phyloP scores from a whole-genome alignment of 2,329 filamentous ascomycete genomes.

The Helminthosporium solani region DNA sequence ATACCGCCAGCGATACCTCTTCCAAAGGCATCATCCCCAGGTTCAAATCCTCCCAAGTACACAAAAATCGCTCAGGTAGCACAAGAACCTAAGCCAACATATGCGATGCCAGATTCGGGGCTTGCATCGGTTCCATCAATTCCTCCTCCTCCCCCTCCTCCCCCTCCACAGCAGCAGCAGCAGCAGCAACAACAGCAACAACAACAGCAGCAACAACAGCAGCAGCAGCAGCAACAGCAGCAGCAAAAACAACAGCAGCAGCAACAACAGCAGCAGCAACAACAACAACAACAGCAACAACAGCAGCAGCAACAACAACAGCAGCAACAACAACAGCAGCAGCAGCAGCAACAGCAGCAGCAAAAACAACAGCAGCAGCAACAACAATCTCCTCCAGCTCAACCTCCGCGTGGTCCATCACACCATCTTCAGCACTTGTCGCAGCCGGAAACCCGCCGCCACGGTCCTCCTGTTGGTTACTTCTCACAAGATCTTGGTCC shows the following conservation, averaged over 20 bases:
- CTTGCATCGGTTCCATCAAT: conserved; percentile 30
- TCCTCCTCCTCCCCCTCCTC: no score
- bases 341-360: conserved; percentile 14
- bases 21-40: conserved; percentile 44
- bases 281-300: no score
- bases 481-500: conserved; percentile 37
- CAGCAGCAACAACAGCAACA: conserved; percentile 15
- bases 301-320: conserved; percentile 15
- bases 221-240: no score
- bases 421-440: conserved; percentile 29
- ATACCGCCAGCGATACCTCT: conserved; percentile 23
- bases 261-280: no score
- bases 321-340: conserved; percentile 1
- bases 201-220: conserved; percentile 15
- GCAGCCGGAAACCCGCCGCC: conserved; percentile 31
- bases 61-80: conserved; percentile 37
- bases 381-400: conserved; percentile 31
- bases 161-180: no score
- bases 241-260: conserved; percentile 1
- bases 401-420: conserved; percentile 23
- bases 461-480: conserved; percentile 37
- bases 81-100: conserved; percentile 29
- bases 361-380: background rate
- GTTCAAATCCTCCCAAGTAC: conserved; percentile 27
- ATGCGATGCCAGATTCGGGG: conserved; percentile 27